These are phyloP conservation scores for Eimeria acervulina DNA, from an alignment of 169 alveolate genomes.

Conservation along the genomic window DNA sequence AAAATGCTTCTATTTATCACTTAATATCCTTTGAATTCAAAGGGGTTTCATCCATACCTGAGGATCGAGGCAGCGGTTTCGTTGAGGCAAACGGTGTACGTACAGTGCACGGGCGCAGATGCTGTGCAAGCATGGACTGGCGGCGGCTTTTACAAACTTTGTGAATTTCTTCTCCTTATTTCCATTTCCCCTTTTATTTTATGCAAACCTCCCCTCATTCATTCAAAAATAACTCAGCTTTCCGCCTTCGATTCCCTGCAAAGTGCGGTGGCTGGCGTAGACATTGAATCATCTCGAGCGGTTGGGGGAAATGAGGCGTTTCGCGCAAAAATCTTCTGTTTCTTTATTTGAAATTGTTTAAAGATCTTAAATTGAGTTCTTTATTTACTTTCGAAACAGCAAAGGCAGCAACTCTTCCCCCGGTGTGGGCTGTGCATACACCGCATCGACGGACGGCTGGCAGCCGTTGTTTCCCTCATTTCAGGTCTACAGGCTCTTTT, in stretches of 20 bases:
- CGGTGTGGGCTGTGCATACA: neutral
- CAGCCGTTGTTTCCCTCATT: neutral
- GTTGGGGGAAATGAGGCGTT: neutral
- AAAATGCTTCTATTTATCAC: neutral
- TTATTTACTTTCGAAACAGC: neutral
- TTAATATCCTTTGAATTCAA: neutral
- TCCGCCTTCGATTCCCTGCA: neutral
- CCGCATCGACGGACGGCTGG: slow-evolving; percentile 48
- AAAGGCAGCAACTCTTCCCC: neutral
- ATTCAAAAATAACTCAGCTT: neutral
- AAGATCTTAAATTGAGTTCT: neutral
- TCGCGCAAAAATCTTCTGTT: neutral
- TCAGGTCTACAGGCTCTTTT: neutral
- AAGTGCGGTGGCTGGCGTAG: neutral
- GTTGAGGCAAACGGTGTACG: neutral
- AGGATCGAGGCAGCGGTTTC: slow-evolving; percentile 1
- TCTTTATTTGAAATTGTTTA: neutral
- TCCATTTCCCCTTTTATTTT: neutral
- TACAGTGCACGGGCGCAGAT: slow-evolving; percentile 11
- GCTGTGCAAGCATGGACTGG: neutral
- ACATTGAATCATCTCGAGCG: neutral
- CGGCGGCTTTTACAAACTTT: neutral
- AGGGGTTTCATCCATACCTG: neutral
- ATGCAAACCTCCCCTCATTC: neutral
- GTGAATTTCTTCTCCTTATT: neutral